A percentile compares a stretch with the other conserved stretches of the same genome.
These are phyloP conservation scores for Cryphonectria carpinicola DNA, from an alignment of 2,329 filamentous ascomycete genomes.

Conservation along the genomic window DNA sequence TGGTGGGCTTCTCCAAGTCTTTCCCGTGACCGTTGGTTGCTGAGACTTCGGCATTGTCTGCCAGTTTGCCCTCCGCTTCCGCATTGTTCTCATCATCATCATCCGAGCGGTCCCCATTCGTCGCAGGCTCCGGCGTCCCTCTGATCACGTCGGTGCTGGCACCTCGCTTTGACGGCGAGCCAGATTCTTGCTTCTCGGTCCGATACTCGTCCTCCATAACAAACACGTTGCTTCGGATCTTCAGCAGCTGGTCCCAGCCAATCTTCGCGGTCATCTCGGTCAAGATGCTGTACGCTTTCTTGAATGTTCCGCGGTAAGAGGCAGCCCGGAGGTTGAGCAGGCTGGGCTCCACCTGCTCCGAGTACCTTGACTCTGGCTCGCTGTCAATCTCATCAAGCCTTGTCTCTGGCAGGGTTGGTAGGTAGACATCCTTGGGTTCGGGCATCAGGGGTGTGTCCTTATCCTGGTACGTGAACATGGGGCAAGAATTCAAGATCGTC, in stretches of 20 bases:
- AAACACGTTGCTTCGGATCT: constrained; percentile 94
- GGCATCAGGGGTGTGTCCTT: constrained; percentile 96
- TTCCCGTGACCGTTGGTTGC: constrained; percentile 44
- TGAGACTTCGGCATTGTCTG: constrained; percentile 34
- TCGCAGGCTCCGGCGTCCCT: constrained; percentile 66
- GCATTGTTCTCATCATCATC: constrained; percentile 35
- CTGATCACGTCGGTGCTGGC: constrained; percentile 80
- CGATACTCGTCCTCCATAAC: constrained; percentile 99
- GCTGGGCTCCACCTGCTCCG: constrained; percentile 85
- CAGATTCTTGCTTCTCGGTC: constrained; percentile 74
- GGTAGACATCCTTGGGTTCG: constrained; percentile 82
- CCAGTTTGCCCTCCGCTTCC: constrained; percentile 31
- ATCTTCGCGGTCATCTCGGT: constrained; percentile 97
- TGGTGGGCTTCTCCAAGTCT: constrained; percentile 75
- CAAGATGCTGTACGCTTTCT: constrained; percentile 89
- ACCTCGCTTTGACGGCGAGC: constrained; percentile 62
- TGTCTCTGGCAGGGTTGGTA: constrained; percentile 87
- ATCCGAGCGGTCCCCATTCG: constrained; percentile 48
- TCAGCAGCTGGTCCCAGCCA: constrained; percentile 94
- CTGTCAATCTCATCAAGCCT: constrained; percentile 96
- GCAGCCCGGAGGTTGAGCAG: constrained; percentile 84
- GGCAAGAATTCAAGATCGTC: constrained; percentile 94
- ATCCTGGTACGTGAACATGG: constrained; percentile 99
- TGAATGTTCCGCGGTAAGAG: constrained; percentile 91
- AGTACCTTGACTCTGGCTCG: constrained; percentile 78